Base-by-base conservation (phyloP, 345 rosid genomes). In the Syzygium grande region DNA sequence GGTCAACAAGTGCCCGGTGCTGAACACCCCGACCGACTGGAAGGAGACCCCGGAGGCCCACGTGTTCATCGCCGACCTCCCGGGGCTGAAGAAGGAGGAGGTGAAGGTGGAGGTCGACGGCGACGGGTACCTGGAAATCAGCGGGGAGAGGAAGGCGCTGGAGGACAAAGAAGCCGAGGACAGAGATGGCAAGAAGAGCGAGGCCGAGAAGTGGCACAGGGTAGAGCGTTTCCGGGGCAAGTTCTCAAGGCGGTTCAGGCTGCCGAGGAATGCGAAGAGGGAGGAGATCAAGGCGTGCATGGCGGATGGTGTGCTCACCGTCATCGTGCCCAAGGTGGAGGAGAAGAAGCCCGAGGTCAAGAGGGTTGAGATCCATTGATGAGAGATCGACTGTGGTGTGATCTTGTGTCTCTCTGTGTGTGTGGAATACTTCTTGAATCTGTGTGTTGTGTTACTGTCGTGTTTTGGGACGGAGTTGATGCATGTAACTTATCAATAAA, bases 1-100 rank as follows among this genome's bases (percentile, higher is more conserved):
- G 90, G 63, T 91, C 7, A 92, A 92, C 89, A 89, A 84, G 52
- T 93, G 96, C 68, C 96, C 96, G 0, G 94, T 93, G 17, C 91
- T 94, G 2, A 51, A 61, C 41, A 15, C 89, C 2, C 89, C 88
- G 19, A 78, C 88, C 17, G 91, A 90, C 91, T 91, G 91, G 92
- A 89, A 54, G 77, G 92, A 91, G 84, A 91, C 92, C 29, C 92
- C 89, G 23, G 79, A 87, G 84, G 88, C 92, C 6, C 92, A 91
- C 80, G 46, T 86, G 59, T 87, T 91, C 85, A 77, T 78, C 3
- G 92, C 85, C 22, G 92, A 91, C 55, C 86, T 89, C 21, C 89
- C 92, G 5, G 91, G 92, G 52, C 79, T 91, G 27, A 89, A 84
- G 87, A 91, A 91, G 85, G 92, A 91, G 78, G 91, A 87, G 29